A percentile compares a stretch with the other conserved stretches of the same genome.
Evolutionary conservation across 352 stramenopile species (phyloP).

Genomic region (Phytophthora melonis): DNA sequence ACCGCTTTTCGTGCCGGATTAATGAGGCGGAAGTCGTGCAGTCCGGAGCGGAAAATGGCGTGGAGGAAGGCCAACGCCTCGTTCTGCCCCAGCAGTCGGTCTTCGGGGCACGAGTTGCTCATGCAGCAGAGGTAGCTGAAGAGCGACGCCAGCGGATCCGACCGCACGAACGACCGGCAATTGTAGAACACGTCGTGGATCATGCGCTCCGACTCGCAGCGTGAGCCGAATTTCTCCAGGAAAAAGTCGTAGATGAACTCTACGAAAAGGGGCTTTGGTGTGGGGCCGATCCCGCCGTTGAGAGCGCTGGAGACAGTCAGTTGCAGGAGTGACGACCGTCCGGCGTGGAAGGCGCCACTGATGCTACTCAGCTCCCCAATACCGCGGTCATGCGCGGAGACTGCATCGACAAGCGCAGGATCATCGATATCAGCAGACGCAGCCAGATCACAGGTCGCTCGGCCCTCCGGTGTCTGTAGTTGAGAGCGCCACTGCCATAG

Average conservation of each 20-base stretch:
- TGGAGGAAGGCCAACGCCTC: slow-evolving; percentile 73
- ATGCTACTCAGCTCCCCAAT: slow-evolving; percentile 59
- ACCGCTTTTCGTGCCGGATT: slow-evolving; percentile 31
- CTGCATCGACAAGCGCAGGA: slow-evolving; percentile 59
- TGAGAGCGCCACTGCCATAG: slow-evolving; percentile 50
- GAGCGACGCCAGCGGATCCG: slow-evolving; percentile 54
- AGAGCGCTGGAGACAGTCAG: slow-evolving; percentile 38
- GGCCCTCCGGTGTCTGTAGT: slow-evolving; percentile 43
- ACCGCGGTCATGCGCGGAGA: slow-evolving; percentile 26
- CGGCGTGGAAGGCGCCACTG: slow-evolving; percentile 45
- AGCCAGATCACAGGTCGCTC: slow-evolving; percentile 71
- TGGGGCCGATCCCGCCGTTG: slow-evolving; percentile 70
- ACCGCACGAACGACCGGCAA: slow-evolving; percentile 59
- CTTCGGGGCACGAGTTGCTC: slow-evolving; percentile 62
- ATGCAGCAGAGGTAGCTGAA: slow-evolving; percentile 83
- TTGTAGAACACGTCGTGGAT: slow-evolving; percentile 88
- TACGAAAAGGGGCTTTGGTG: slow-evolving; percentile 67
- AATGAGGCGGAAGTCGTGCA: slow-evolving; percentile 64
- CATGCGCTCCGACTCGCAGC: slow-evolving; percentile 79
- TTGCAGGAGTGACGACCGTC: slow-evolving; percentile 24
- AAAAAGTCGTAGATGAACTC: slow-evolving; percentile 87
- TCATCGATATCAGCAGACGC: slow-evolving; percentile 60
- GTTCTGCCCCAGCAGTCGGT: slow-evolving; percentile 74
- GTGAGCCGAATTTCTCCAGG: slow-evolving; percentile 69
- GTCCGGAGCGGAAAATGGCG: slow-evolving; percentile 61